Evolutionary conservation across 805 yeast species (phyloP).

Genomic region (Candida manassasensis): DNA sequence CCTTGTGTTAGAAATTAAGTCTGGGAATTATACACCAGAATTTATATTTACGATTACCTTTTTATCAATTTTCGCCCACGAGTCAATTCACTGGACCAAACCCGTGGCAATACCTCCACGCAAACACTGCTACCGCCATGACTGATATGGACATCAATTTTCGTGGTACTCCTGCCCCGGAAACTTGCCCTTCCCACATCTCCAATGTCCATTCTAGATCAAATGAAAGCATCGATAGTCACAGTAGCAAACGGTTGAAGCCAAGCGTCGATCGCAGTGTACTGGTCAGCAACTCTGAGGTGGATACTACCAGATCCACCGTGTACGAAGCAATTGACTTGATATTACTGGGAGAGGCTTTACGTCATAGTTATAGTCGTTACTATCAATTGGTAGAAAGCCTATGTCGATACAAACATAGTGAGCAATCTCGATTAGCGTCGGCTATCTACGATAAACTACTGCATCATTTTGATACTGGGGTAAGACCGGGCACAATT

Average conservation of each 20-base stretch:
- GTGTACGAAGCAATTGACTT: constrained; percentile 15
- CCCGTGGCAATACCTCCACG: too few relatives aligned
- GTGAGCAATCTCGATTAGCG: constrained; percentile 29
- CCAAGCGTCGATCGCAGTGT: constrained; percentile 9
- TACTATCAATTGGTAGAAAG: constrained; percentile 27
- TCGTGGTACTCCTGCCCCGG: constrained; percentile 1
- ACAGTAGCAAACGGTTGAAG: constrained; percentile 15
- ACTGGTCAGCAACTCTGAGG: constrained; percentile 1
- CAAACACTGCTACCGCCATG: too few relatives aligned
- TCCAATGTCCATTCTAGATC: constrained; percentile 10
- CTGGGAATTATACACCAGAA: too few relatives aligned
- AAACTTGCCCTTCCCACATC: constrained; percentile 12
- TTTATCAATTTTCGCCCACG: too few relatives aligned
- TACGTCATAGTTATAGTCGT: constrained; percentile 18
- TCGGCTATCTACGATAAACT: constrained; percentile 16
- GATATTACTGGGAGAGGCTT: constrained; percentile 14
- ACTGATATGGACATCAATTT: background rate
- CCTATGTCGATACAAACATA: constrained; percentile 26
- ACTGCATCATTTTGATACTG: constrained; percentile 11
- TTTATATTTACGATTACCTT: too few relatives aligned
- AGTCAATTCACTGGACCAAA: too few relatives aligned
- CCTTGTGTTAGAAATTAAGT: too few relatives aligned
- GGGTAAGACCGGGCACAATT: constrained; percentile 9
- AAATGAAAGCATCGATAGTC: constrained; percentile 1
- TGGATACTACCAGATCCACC: constrained; percentile 9